Evolutionary conservation across 2,329 filamentous ascomycete species (phyloP), one percentile per base, ranked within the genome.

Genomic region (Colletotrichum liaoningense): DNA sequence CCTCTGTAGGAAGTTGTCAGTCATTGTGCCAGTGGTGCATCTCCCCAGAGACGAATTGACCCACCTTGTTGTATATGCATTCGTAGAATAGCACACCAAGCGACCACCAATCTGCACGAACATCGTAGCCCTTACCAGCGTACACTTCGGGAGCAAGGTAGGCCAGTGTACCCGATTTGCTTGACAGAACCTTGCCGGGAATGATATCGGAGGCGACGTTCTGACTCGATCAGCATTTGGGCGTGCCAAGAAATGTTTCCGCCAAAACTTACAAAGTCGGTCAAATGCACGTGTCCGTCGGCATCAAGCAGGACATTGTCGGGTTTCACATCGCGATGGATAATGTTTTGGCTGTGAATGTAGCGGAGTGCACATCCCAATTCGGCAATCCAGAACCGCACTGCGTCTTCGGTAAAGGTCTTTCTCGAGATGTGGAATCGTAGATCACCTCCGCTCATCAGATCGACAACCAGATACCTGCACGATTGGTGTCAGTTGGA

Each of bases 11-110:
- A 14, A 28, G 9, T 3, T n/a, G 52, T 74, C 64, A 63, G 78
- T 86, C 78, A 86, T 82, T 74, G 72, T n/a, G 6, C 3, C 22
- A 24, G 30, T 16, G n/a, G 58, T 63, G 35, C 14, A 42, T 35
- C 14, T 42, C 3, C 3, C 22, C 22, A n/a, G 30, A 24, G n/a
- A 19, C 14, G 8, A 3, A 42, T 38, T 55, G 33, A n/a, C 62
- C 28, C 84, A 95, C 95, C 92, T 97, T 98, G 86, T 97, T 98
- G 86, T 98, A 99, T 76, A 99, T 98, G 88, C 97, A 98, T 83
- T 99, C 97, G 83, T 98, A 99, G 83, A 98, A 98, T n/a, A 97
- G 89, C 58, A 99, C 97, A 62, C 97, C 97, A 26, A 99, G 85
- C 6, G 97, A 98, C 97, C 97, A 99, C 97, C 97, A 99, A 82